Base-by-base conservation (phyloP, 306 rosid genomes). In the Cyclanthera cordifolia region DNA sequence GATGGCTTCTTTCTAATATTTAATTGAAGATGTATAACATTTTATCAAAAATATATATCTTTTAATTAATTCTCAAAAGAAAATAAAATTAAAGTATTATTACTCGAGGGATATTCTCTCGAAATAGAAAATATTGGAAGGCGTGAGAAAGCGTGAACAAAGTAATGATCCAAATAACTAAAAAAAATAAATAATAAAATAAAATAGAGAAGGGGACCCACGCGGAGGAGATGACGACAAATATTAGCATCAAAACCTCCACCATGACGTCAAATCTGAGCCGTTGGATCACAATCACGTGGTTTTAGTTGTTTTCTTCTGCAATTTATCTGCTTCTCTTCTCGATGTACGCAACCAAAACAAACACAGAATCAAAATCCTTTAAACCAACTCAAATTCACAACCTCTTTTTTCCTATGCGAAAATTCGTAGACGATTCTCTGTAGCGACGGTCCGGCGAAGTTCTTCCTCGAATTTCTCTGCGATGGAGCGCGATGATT, bases 401-500 rank as follows among this genome's bases (percentile, higher is more conserved):
- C 45, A 15, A 39, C 30, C 68, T 30, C 37, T 65, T 34, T 69
- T 28, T 43, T 4, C 8, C 43, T 69, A 8, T 70, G 64, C 27
- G 50, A 52, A 12, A 54, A 37, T 53, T 34, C 66, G 47, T 10
- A 11, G 32, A 68, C 24, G 19, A 50, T 70, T 69, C 61, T 69
- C 20, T 12, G 4, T 2, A 69, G 23, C 60, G 72, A 70, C 70
- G 19, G 23, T 51, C 20, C 19, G 54, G 53, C 14, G 23, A 47
- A 57, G 58, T 5, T 72, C 63, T 47, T 24, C 65, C 63, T 23
- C 12, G 6, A 25, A 9, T 27, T 1, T 24, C 66, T 61, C 48
- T 73, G 49, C 46, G 37, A 87, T 90, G 96, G 91, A 85, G 73
- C 76, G 64, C 61, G 48, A 37, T 5, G 69, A 25, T 37, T 70